phyloP scores from a whole-genome alignment of 257 asterid species.

The Capsicum chinense region DNA sequence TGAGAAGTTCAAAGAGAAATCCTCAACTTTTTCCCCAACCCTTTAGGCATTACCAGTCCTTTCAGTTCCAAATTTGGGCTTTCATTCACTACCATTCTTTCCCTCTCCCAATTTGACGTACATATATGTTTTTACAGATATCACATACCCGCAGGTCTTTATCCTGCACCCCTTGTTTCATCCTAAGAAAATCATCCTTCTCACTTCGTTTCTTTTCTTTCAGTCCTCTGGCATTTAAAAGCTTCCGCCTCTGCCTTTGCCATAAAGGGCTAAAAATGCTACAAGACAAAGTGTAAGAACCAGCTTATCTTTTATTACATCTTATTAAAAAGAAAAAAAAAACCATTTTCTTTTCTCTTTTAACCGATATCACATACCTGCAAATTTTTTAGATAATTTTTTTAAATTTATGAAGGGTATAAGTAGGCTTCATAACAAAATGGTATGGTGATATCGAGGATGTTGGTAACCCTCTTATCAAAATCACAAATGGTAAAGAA shows the following conservation, averaged over 20 bases:
- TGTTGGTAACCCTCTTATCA: not conserved
- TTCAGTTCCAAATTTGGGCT: not conserved
- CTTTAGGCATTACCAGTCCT: slow-evolving; percentile 4
- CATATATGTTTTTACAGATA: not conserved
- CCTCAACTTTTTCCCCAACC: not conserved
- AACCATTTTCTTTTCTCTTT: slow-evolving; percentile 7
- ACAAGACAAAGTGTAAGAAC: not conserved
- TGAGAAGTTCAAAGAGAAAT: slow-evolving; percentile 5
- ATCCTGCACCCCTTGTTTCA: not conserved
- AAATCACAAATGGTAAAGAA: slow-evolving; percentile 10
- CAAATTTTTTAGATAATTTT: not conserved
- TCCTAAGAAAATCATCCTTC: not conserved
- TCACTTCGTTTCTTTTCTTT: not conserved
- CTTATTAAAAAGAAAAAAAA: not conserved
- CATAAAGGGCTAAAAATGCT: not conserved
- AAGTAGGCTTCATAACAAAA: not conserved
- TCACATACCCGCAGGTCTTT: not conserved
- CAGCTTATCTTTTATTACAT: slow-evolving; percentile 3
- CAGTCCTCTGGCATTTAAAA: not conserved
- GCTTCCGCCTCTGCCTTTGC: not conserved
- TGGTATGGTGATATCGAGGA: not conserved
- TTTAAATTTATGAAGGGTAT: not conserved
- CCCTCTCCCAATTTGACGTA: not conserved
- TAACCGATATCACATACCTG: not conserved
- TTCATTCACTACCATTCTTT: not conserved